These are phyloP conservation scores for Hirsutella minnesotensis DNA, from an alignment of 2,329 filamentous ascomycete genomes.

Conservation along the genomic window DNA sequence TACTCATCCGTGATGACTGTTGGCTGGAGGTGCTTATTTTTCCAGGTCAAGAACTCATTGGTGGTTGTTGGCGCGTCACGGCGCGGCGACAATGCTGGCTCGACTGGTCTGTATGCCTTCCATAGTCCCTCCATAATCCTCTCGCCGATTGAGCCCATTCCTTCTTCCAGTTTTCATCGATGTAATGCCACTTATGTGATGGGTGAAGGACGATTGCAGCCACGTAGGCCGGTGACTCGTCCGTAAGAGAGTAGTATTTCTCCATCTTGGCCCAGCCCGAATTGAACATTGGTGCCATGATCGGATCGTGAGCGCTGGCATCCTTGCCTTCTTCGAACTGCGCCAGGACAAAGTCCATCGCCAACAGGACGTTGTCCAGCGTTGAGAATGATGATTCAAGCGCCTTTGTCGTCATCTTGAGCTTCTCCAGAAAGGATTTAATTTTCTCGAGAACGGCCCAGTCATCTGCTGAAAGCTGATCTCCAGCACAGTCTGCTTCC, in stretches of 20 bases:
- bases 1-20: not conserved
- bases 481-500: too few species aligned
- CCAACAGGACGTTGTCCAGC: too few species aligned
- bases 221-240: too few species aligned
- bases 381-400: slow-evolving; percentile 4
- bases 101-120: slow-evolving; percentile 3
- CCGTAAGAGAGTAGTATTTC: slow-evolving; percentile 4
- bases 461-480: too few species aligned
- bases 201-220: slow-evolving; percentile 5
- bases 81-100: slow-evolving; percentile 1
- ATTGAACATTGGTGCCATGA: slow-evolving; percentile 4
- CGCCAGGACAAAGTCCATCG: too few species aligned
- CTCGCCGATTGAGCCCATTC: slow-evolving; percentile 4
- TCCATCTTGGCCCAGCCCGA: slow-evolving; percentile 5
- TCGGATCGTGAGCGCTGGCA: slow-evolving; percentile 1
- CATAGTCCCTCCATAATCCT: slow-evolving; percentile 3
- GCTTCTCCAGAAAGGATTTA: too few species aligned
- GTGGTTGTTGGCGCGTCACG: not conserved
- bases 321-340: too few species aligned
- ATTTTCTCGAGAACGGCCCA: too few species aligned
- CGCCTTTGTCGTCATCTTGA: slow-evolving; percentile 5
- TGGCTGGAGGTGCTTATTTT: not conserved
- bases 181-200: slow-evolving; percentile 6
- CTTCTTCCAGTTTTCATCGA: slow-evolving; percentile 5
- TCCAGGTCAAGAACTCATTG: not conserved